Conservation (phyloP, 164 flowering plant genomes). For the Buxus sempervirens region DNA sequence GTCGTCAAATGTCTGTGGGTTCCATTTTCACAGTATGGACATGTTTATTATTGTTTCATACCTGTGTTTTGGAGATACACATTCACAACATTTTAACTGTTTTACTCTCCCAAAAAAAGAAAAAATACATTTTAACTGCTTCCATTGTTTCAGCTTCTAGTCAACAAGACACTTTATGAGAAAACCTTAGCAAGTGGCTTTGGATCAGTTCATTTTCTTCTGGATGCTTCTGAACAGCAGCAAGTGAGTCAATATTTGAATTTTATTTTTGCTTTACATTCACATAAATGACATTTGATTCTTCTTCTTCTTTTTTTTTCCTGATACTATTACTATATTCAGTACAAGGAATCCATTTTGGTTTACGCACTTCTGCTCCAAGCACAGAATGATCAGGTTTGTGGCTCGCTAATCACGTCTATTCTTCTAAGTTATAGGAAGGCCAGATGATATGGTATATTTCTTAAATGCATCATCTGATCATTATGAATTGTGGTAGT, state of each 20-base stretch:
- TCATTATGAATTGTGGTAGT: background rate
- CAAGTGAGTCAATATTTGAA: conserved; percentile 45
- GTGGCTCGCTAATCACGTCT: conserved; percentile 5
- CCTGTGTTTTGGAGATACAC: background rate
- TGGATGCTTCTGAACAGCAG: conserved; percentile 98
- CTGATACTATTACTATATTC: conserved; percentile 23
- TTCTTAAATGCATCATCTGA: background rate
- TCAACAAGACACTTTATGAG: conserved; percentile 87
- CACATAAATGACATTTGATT: background rate
- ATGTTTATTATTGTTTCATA: background rate
- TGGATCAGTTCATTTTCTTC: conserved; percentile 87
- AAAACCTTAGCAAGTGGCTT: conserved; percentile 96
- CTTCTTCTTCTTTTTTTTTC: background rate
- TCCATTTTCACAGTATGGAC: background rate
- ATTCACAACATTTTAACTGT: conserved; percentile 5
- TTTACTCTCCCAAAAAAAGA: too few relatives aligned
- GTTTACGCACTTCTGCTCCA: conserved; percentile 73
- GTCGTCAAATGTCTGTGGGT: background rate
- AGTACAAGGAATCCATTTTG: conserved; percentile 94
- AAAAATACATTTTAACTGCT: conserved; percentile 4
- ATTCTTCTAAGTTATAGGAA: background rate
- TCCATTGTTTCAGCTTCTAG: conserved; percentile 62
- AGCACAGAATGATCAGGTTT: conserved; percentile 51
- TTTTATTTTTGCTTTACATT: background rate
- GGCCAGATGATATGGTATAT: background rate